Evolutionary conservation across 2,329 filamentous ascomycete species (phyloP), one percentile per base, ranked within the genome.

Genomic region (Knoxdaviesia capensis): DNA sequence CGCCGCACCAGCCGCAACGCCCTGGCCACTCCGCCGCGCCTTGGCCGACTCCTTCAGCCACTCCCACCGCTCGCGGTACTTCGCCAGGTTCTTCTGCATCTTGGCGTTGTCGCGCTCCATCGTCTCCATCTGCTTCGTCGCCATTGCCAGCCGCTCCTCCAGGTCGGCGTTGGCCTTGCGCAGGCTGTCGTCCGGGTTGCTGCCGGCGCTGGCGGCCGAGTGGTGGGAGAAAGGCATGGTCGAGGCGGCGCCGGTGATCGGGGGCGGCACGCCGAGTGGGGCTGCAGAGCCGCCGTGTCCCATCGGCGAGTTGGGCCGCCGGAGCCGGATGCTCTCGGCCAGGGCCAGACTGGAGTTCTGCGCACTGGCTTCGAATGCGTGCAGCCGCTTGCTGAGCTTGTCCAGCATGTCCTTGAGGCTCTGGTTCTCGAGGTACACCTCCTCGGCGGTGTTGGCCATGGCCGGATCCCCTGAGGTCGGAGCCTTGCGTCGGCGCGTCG

Each of bases 331-430:
- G 50, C 84, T 93, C 56, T 94, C 85, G 9, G 87, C 83, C 33
- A 96, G 69, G 3, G 85, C 84, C 59, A 87, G 73, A 42, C 80
- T 83, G 34, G 81, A 87, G 48, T 79, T 85, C 59, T 96, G 90
- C 0, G 86, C 85, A 51, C 84, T 87, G 35, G 85, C 78, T 59
- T 98, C 88, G 61, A 94, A 98, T 47, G 86, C 80, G 52, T 90
- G 82, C n/a, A 98, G 70, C 1, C 88, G 75, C 51, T 80, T 83
- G 47, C 81, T 83, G 34, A 94, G 71, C 40, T 84, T 85, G 58
- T 96, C 87, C 6, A 93, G 74, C 50, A 86, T 77, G 44, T 80
- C 74, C 52, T 90, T 88, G 41, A 96, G 68, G 7, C 81, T 82
- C 47, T 80, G 72, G 56, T 96, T 98, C 54, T 96, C 85, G 40